Evolutionary conservation across 2,329 filamentous ascomycete genomes (phyloP).

Genomic region (Epichloe elymi): DNA sequence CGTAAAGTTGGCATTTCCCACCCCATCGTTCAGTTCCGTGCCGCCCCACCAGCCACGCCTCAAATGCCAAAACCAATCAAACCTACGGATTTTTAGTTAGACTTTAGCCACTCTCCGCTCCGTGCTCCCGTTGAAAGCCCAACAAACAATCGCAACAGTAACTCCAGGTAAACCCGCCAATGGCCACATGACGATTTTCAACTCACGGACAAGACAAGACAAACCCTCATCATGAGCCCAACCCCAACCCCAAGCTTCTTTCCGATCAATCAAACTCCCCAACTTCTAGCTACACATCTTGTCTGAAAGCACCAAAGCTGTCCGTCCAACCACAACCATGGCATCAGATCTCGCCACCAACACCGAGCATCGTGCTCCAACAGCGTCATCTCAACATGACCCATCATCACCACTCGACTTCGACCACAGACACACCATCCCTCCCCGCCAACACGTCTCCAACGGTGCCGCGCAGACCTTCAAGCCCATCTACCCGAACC

Average conservation of each 20-base stretch:
- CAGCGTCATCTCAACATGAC: background rate
- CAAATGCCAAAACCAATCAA: background rate
- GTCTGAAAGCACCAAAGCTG: no score
- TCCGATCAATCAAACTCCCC: no score
- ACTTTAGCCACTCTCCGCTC: background rate
- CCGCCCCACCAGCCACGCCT: background rate
- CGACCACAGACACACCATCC: slow-evolving; percentile 1
- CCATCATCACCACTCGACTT: background rate
- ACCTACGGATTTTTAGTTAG: background rate
- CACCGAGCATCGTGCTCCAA: background rate
- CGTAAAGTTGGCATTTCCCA: no score
- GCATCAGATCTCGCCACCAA: background rate
- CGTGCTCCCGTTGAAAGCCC: no score
- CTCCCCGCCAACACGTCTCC: background rate
- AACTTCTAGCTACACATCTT: no score
- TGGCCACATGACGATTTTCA: background rate
- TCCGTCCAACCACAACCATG: background rate
- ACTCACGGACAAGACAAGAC: background rate
- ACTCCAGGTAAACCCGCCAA: background rate
- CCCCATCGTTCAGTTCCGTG: background rate
- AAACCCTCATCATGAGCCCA: no score
- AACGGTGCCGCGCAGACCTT: background rate
- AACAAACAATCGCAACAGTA: background rate
- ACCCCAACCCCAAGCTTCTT: no score
- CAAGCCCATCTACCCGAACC: slow-evolving; percentile 25